Base-by-base conservation (phyloP, 1,139 yeast species). In the Blastobotrys proliferans region DNA sequence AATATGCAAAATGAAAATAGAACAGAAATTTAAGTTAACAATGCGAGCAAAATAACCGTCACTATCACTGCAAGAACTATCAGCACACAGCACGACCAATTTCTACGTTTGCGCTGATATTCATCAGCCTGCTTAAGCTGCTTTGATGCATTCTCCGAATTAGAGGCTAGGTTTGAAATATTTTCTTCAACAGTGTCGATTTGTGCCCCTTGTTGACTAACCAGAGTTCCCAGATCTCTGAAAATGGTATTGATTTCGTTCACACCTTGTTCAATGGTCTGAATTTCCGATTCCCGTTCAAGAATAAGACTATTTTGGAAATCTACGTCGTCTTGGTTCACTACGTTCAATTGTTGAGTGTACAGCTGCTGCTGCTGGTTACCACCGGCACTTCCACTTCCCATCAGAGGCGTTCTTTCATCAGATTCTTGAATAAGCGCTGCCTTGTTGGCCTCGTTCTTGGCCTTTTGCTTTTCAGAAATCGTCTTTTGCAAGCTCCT, bases 161-260 rank as follows among this genome's bases (percentile, higher is more conserved):
- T 82, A 19, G 71, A 73, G n/a, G 81, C 78, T 45, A 83, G 67
- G 45, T 74, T 77, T 21, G 79, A 66, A 40, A 88, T 71, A 60
- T 87, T 87, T 47, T 83, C 87, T 56, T 87, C 96, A 14, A 88
- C 79, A 0, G 87, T 77, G 58, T 86, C 95, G 21, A 88, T 73
- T 52, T 84, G 90, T 30, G 77, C 81, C 4, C 95, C 95, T 60
- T 88, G 97, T 58, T 85, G 92, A 43, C 74, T 72, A 1, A 88
- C 94, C 53, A 88, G 65, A 32, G 78, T 74, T 13, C 88, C 88
- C 49, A 88, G 65, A 54, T 87, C 95, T 51, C 81, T 79, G 62
- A 87, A 88, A 1, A 88, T 87, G 6, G 88, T 73, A 58, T 88
- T 87, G 38, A 88, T 87, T 54, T 88, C 96, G 47, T 73, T 73